These are phyloP conservation scores for Stromatinia cepivora DNA, from an alignment of 2,329 filamentous ascomycete species.

Conservation along the genomic window DNA sequence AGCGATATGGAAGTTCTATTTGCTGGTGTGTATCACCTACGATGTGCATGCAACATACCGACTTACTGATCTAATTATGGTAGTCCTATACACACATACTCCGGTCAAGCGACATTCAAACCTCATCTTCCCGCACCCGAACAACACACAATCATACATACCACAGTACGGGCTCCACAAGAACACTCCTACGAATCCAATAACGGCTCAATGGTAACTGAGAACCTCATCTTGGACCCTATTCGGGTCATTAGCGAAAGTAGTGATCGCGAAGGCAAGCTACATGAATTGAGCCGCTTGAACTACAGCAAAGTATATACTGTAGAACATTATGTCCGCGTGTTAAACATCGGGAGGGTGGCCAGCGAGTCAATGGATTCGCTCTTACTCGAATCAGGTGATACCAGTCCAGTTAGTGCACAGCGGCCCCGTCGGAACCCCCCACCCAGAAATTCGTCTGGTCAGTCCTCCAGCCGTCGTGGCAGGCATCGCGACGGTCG, in stretches of 20 bases:
- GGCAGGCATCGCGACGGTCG: neutral
- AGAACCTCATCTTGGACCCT: slow-evolving; percentile 29
- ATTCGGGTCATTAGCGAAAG: slow-evolving; percentile 30
- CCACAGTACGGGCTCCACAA: neutral
- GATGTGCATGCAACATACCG: neutral
- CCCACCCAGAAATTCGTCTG: neutral
- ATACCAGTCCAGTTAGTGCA: neutral
- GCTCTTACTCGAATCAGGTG: neutral
- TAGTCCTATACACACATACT: slow-evolving; percentile 35
- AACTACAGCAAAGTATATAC: slow-evolving; percentile 38
- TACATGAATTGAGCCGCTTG: slow-evolving; percentile 26
- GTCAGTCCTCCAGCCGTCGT: neutral
- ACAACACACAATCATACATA: slow-evolving; percentile 19
- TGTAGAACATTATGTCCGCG: slow-evolving; percentile 31
- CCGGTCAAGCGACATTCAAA: slow-evolving; percentile 32
- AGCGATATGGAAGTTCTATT: slow-evolving; percentile 30
- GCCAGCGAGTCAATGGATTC: neutral
- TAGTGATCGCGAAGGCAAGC: neutral
- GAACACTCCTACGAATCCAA: neutral
- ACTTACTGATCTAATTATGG: neutral
- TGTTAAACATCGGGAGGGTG: slow-evolving; percentile 30
- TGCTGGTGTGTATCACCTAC: slow-evolving; percentile 26
- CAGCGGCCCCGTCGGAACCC: neutral
- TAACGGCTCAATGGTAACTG: neutral
- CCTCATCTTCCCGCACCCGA: slow-evolving; percentile 22